Percentiles rank a stretch among this genome's conserved stretches.
These are phyloP conservation scores for Talaromyces sp. DNA, from an alignment of 2,329 filamentous ascomycete genomes.

Conservation along the genomic window DNA sequence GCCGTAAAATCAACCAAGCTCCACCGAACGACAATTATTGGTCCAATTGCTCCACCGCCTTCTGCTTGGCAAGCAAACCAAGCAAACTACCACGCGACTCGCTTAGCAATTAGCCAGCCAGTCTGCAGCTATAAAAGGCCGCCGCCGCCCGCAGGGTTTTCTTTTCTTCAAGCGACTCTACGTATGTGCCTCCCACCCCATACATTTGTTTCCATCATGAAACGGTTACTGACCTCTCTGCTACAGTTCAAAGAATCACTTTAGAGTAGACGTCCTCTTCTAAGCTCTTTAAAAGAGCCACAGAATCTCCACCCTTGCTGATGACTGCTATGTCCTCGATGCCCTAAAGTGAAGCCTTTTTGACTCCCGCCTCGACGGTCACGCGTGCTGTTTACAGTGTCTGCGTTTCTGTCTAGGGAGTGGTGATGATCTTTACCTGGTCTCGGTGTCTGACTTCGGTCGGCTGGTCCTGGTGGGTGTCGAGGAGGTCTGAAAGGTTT, in stretches of 20 bases:
- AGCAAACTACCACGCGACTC: conserved; percentile 26
- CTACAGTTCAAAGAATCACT: conserved; percentile 76
- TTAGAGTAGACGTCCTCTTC: conserved; percentile 94
- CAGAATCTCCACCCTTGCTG: conserved; percentile 91
- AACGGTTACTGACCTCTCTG: conserved; percentile 26
- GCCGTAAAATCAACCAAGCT: background rate
- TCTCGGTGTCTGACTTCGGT: conserved; percentile 72
- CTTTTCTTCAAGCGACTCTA: conserved; percentile 49
- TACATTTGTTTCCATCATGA: conserved; percentile 25
- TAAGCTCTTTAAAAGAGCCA: conserved; percentile 91
- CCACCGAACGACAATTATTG: background rate
- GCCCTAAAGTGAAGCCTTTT: conserved; percentile 82
- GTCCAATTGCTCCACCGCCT: background rate
- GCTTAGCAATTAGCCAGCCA: conserved; percentile 30
- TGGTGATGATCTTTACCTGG: conserved; percentile 94
- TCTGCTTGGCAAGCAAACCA: background rate
- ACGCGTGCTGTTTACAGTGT: conserved; percentile 37
- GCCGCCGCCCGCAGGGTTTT: conserved; percentile 25
- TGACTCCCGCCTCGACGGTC: conserved; percentile 50
- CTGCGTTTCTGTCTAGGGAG: conserved; percentile 69
- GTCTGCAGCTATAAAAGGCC: conserved; percentile 32
- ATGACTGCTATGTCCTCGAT: conserved; percentile 83
- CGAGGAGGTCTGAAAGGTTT: conserved; percentile 87
- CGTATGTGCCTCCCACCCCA: conserved; percentile 36
- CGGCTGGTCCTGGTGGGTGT: conserved; percentile 76